These are phyloP conservation scores for Hypsizygus ulmarius DNA, from an alignment of 1,284 basidiomycete species.

Conservation along the genomic window DNA sequence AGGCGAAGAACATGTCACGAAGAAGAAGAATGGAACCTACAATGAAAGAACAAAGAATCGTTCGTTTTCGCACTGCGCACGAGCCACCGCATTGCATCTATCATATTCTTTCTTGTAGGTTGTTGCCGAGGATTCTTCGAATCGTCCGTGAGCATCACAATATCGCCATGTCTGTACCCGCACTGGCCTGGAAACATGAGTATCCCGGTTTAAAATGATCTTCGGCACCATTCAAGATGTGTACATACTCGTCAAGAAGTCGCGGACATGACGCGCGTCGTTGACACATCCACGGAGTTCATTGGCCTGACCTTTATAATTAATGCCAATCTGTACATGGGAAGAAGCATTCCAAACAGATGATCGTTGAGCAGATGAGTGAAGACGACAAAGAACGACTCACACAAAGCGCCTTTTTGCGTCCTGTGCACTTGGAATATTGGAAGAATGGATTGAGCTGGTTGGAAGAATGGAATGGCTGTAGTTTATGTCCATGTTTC, in stretches of 20 bases:
- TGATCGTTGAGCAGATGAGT: conserved; percentile 5
- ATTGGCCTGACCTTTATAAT: conserved; percentile 65
- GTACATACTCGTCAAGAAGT: conserved; percentile 66
- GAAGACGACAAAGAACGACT: conserved; percentile 26
- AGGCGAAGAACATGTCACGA: neutral
- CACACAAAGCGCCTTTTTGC: conserved; percentile 72
- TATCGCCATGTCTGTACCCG: conserved; percentile 68
- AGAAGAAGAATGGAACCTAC: conserved; percentile 36
- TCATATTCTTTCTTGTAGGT: conserved; percentile 78
- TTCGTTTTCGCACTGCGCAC: conserved; percentile 69
- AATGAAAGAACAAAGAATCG: conserved; percentile 89
- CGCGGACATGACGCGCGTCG: conserved; percentile 70
- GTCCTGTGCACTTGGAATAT: conserved; percentile 72
- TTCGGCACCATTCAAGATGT: neutral
- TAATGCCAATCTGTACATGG: conserved; percentile 67
- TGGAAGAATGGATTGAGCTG: conserved; percentile 35
- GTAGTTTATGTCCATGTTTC: conserved; percentile 5
- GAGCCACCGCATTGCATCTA: conserved; percentile 88
- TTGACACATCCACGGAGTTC: conserved; percentile 81
- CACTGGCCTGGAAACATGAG: conserved; percentile 43
- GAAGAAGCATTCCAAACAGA: conserved; percentile 5
- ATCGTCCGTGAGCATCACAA: conserved; percentile 81
- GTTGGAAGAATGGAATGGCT: conserved; percentile 1
- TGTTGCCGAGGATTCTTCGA: conserved; percentile 50
- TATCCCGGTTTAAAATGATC: neutral